phyloP scores from a whole-genome alignment of 2,329 filamentous ascomycete genomes.

The Bertia moriformis region DNA sequence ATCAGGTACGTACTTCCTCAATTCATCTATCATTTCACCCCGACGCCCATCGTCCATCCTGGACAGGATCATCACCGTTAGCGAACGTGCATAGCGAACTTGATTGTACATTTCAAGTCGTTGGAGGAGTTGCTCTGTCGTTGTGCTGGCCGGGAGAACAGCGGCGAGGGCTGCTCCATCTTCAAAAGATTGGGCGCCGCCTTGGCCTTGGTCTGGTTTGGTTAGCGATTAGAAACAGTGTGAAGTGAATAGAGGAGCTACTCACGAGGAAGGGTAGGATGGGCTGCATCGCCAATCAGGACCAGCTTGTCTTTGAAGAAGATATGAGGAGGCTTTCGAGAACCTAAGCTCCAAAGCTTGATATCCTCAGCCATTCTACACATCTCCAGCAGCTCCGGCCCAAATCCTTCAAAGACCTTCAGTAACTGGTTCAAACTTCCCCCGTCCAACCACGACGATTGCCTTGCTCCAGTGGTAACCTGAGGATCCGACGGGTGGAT shows the following conservation, averaged over 20 bases:
- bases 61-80: neutral
- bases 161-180: conserved; percentile 17
- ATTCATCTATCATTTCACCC: neutral
- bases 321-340: conserved; percentile 16
- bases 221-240: neutral
- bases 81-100: neutral
- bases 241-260: neutral
- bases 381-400: neutral
- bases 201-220: conserved; percentile 20
- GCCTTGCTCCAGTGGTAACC: neutral
- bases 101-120: neutral
- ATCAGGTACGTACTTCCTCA: neutral
- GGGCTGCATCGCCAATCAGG: conserved; percentile 20
- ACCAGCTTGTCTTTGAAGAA: conserved; percentile 16
- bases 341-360: conserved; percentile 4
- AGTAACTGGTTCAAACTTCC: neutral
- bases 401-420: neutral
- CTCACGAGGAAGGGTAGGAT: conserved; percentile 21
- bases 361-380: neutral
- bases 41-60: neutral
- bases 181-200: conserved; percentile 18
- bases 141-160: conserved; percentile 9
- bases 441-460: neutral
- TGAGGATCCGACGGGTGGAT: neutral
- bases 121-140: conserved; percentile 1